phyloP scores from a whole-genome alignment of 805 yeast genomes.

The Hanseniaspora pseudoguilliermondii region DNA sequence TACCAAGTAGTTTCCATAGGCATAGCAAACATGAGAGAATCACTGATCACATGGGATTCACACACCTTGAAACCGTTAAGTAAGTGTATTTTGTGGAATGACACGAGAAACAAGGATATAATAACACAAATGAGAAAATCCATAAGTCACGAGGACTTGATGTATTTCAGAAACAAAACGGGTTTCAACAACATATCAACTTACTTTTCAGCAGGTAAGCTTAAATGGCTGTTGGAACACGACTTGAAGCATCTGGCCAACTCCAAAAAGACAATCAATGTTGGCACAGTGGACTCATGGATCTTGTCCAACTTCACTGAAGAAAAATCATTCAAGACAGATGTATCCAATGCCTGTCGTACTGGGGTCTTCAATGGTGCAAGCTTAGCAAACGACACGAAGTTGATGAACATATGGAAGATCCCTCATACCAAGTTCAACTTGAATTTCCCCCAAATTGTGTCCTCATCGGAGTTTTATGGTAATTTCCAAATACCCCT shows the following conservation, averaged over 20 bases:
- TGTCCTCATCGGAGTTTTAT: constrained; percentile 63
- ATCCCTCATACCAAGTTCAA: background rate
- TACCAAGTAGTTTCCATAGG: constrained; percentile 66
- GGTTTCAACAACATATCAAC: constrained; percentile 78
- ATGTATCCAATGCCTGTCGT: constrained; percentile 83
- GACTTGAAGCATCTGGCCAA: constrained; percentile 52
- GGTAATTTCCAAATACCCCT: constrained; percentile 33
- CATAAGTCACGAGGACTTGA: constrained; percentile 43
- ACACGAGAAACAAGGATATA: constrained; percentile 67
- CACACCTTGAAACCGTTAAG: constrained; percentile 69
- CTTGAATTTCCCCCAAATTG: constrained; percentile 35
- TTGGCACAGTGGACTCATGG: constrained; percentile 94
- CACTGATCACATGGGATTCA: constrained; percentile 78
- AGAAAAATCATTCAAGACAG: constrained; percentile 61
- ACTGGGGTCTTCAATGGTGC: constrained; percentile 80
- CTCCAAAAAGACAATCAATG: constrained; percentile 58
- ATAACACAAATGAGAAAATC: constrained; percentile 49
- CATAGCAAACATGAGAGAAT: constrained; percentile 91
- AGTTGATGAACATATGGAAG: constrained; percentile 64
- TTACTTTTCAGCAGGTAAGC: constrained; percentile 80
- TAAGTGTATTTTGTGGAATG: constrained; percentile 89
- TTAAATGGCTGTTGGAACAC: constrained; percentile 80
- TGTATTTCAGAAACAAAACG: constrained; percentile 46
- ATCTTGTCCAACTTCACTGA: constrained; percentile 69
- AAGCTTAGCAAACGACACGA: constrained; percentile 61